A percentile compares a stretch with the other conserved stretches of the same genome.
phyloP scores from a whole-genome alignment of 1,284 basidiomycete genomes.

The Phylloboletellus chloephorus region DNA sequence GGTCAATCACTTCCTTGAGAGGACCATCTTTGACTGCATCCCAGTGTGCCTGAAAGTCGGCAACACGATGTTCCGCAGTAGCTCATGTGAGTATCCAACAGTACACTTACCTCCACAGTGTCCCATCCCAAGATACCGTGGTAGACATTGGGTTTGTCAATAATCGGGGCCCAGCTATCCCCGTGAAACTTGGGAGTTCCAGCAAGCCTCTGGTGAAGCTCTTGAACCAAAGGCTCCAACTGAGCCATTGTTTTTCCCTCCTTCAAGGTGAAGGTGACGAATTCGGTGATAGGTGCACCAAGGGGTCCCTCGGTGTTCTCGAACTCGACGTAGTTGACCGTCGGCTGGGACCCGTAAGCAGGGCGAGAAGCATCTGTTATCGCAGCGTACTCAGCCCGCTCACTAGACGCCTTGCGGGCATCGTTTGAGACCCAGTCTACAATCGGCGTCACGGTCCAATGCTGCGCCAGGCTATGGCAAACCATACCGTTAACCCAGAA shows the following conservation, averaged over 20 bases:
- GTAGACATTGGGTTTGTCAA: constrained; percentile 18
- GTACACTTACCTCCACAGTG: constrained; percentile 23
- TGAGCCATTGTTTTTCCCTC: constrained; percentile 16
- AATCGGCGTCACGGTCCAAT: constrained; percentile 6
- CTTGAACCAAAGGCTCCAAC: constrained; percentile 22
- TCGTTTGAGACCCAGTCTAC: constrained; percentile 27
- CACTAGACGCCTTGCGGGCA: constrained; percentile 12
- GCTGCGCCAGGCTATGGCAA: constrained; percentile 3
- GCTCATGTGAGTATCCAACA: neutral
- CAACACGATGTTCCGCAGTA: constrained; percentile 1
- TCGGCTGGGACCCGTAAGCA: constrained; percentile 20
- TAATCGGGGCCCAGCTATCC: constrained; percentile 28
- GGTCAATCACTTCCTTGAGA: constrained; percentile 27
- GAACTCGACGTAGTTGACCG: constrained; percentile 20
- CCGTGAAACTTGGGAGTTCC: constrained; percentile 26
- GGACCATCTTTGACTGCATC: constrained; percentile 25
- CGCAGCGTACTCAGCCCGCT: constrained; percentile 10
- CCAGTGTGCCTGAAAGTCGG: constrained; percentile 28
- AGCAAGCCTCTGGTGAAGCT: constrained; percentile 19
- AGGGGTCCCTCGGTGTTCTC: constrained; percentile 19
- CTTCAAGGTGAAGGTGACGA: constrained; percentile 32
- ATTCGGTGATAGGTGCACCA: constrained; percentile 29
- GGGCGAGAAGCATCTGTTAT: constrained; percentile 6
- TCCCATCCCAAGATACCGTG: constrained; percentile 33
- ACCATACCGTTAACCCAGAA: constrained; percentile 30